phyloP scores from a whole-genome alignment of 2,329 filamentous ascomycete species.

The Parascedosporium putredinis region DNA sequence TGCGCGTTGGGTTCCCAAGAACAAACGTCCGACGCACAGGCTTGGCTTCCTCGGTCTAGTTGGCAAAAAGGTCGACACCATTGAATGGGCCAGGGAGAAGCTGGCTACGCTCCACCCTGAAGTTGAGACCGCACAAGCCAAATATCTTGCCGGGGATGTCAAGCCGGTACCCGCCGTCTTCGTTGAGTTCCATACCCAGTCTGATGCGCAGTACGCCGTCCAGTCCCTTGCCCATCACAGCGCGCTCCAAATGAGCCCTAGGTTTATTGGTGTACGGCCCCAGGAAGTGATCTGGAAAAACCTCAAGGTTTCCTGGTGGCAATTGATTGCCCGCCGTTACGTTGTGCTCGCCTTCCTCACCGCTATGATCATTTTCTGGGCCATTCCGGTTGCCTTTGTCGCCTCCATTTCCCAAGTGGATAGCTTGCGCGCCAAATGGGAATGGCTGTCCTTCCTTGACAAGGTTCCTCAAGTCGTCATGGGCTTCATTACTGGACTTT shows the following conservation, averaged over 20 bases:
- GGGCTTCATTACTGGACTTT: constrained; percentile 73
- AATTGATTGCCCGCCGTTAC: constrained; percentile 63
- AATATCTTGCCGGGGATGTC: constrained; percentile 54
- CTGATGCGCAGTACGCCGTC: constrained; percentile 75
- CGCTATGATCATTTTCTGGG: constrained; percentile 80
- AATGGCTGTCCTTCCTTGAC: constrained; percentile 64
- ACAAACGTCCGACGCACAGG: constrained; percentile 61
- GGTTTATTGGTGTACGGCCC: constrained; percentile 74
- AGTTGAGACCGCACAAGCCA: constrained; percentile 54
- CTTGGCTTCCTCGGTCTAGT: constrained; percentile 51
- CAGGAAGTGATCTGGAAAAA: constrained; percentile 82
- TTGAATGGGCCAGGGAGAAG: constrained; percentile 64
- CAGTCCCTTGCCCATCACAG: constrained; percentile 83
- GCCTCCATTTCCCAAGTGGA: constrained; percentile 79
- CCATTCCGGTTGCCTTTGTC: constrained; percentile 64
- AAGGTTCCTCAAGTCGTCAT: constrained; percentile 60
- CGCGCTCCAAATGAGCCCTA: constrained; percentile 75
- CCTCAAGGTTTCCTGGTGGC: constrained; percentile 77
- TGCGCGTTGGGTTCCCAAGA: constrained; percentile 55
- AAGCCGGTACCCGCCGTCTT: constrained; percentile 70
- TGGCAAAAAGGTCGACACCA: constrained; percentile 67
- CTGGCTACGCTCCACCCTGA: constrained; percentile 48
- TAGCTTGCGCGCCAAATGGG: constrained; percentile 52
- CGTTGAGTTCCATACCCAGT: constrained; percentile 76
- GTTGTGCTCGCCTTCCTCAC: constrained; percentile 61